Evolutionary conservation across 1,284 basidiomycete genomes (phyloP).

Genomic region (Leccinum pachyderme): DNA sequence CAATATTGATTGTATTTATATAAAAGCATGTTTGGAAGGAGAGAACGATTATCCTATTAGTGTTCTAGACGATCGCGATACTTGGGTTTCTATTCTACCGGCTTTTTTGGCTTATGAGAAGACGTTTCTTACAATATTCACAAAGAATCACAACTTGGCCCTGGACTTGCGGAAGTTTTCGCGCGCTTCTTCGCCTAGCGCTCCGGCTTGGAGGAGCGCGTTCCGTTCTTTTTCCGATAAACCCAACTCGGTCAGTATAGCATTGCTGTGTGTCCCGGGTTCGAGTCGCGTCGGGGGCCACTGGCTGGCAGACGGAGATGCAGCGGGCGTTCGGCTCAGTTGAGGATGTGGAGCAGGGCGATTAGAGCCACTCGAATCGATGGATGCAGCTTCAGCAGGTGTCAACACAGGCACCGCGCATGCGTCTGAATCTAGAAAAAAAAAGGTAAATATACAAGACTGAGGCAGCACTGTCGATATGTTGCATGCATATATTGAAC

Average conservation of each 20-base stretch:
- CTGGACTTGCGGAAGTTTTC: slow-evolving; percentile 7
- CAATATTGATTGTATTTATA: background rate
- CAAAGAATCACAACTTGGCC: slow-evolving; percentile 24
- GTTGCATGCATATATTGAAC: slow-evolving; percentile 5
- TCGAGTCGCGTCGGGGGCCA: slow-evolving; percentile 26
- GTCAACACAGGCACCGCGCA: slow-evolving; percentile 76
- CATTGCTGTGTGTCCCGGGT: slow-evolving; percentile 53
- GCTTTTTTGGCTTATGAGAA: background rate
- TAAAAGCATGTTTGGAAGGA: background rate
- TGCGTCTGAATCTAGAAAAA: slow-evolving; percentile 61
- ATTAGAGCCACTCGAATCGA: slow-evolving; percentile 34
- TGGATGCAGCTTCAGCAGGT: slow-evolving; percentile 53
- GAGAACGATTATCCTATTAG: slow-evolving; percentile 7
- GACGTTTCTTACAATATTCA: too few species aligned
- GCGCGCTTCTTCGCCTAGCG: slow-evolving; percentile 36
- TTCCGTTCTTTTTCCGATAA: slow-evolving; percentile 37
- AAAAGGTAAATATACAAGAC: background rate
- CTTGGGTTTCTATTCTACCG: background rate
- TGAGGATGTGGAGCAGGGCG: slow-evolving; percentile 54
- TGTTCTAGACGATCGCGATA: slow-evolving; percentile 14
- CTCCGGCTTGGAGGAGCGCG: slow-evolving; percentile 42
- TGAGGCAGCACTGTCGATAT: background rate
- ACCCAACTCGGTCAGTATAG: slow-evolving; percentile 50
- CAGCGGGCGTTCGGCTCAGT: slow-evolving; percentile 35
- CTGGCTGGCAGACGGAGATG: slow-evolving; percentile 6